Evolutionary conservation across 2,329 filamentous ascomycete genomes (phyloP).

Genomic region (Zasmidium cellare): DNA sequence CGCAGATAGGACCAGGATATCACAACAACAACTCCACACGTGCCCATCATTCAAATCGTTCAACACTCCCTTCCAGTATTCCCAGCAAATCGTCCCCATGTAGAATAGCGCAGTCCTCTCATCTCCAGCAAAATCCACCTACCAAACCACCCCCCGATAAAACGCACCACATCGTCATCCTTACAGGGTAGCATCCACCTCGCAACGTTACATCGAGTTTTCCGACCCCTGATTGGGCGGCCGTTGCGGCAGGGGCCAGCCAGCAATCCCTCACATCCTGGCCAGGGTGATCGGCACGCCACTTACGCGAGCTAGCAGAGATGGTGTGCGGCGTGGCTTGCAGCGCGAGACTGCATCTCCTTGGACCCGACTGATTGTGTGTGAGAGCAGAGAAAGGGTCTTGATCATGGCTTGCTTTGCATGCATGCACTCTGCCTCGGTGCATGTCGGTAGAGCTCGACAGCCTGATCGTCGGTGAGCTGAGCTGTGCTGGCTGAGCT

Average conservation of each 20-base stretch:
- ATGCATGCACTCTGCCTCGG: too few relatives aligned
- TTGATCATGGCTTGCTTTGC: background rate
- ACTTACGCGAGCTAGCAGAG: slow-evolving; percentile 6
- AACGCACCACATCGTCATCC: too few relatives aligned
- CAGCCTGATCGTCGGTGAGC: background rate
- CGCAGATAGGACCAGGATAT: too few relatives aligned
- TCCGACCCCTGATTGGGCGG: background rate
- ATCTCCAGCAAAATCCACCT: too few relatives aligned
- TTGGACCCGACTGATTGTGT: background rate
- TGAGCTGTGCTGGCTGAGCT: too few relatives aligned
- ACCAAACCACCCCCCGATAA: too few relatives aligned
- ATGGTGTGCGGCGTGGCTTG: slow-evolving; percentile 6
- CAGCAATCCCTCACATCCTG: background rate
- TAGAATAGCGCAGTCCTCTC: too few relatives aligned
- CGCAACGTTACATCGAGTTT: background rate
- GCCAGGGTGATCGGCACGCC: slow-evolving; percentile 10
- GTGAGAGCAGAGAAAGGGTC: background rate
- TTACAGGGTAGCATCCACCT: too few relatives aligned
- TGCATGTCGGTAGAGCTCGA: background rate
- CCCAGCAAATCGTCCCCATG: too few relatives aligned
- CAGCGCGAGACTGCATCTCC: slow-evolving; percentile 4
- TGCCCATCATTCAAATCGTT: too few relatives aligned
- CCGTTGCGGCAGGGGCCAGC: slow-evolving; percentile 1
- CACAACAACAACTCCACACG: too few relatives aligned
- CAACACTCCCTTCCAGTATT: too few relatives aligned